These are phyloP conservation scores for Cerrena zonata DNA, from an alignment of 1,284 basidiomycete genomes.

Conservation along the genomic window DNA sequence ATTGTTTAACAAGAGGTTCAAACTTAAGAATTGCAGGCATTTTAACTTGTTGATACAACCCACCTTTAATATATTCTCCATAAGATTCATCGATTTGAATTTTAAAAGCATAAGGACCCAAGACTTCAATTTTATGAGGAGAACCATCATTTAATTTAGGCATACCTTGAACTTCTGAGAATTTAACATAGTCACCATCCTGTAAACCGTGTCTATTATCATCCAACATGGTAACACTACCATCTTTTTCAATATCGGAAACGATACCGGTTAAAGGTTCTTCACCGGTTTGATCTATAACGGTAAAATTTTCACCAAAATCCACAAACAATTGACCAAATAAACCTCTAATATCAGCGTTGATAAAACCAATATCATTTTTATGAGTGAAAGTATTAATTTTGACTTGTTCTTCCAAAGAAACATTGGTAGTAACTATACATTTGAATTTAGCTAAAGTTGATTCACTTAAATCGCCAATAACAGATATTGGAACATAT, in stretches of 20 bases:
- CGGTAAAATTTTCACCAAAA: constrained; percentile 90
- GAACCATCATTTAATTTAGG: constrained; percentile 84
- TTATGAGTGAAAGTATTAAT: constrained; percentile 93
- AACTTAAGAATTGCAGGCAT: constrained; percentile 96
- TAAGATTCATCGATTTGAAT: constrained; percentile 85
- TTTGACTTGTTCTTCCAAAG: constrained; percentile 81
- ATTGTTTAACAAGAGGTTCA: constrained; percentile 87
- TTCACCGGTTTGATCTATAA: constrained; percentile 93
- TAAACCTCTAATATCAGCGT: constrained; percentile 88
- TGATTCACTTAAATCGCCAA: too few relatives aligned
- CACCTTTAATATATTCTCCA: constrained; percentile 80
- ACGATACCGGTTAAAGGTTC: constrained; percentile 93
- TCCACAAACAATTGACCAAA: constrained; percentile 97
- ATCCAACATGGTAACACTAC: constrained; percentile 91
- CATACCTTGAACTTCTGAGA: constrained; percentile 97
- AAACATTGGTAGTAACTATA: constrained; percentile 72
- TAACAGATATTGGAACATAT: too few relatives aligned
- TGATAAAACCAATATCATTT: constrained; percentile 87
- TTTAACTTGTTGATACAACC: constrained; percentile 97
- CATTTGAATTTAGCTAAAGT: too few relatives aligned
- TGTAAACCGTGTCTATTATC: constrained; percentile 96
- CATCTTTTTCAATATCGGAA: constrained; percentile 85
- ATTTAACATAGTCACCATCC: constrained; percentile 96
- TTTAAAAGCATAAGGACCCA: constrained; percentile 93
- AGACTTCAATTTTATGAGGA: constrained; percentile 87